Percentiles rank a stretch among this genome's conserved stretches.
These are phyloP conservation scores for Cercophora scortea DNA, from an alignment of 495 filamentous ascomycete genomes.

Conservation along the genomic window DNA sequence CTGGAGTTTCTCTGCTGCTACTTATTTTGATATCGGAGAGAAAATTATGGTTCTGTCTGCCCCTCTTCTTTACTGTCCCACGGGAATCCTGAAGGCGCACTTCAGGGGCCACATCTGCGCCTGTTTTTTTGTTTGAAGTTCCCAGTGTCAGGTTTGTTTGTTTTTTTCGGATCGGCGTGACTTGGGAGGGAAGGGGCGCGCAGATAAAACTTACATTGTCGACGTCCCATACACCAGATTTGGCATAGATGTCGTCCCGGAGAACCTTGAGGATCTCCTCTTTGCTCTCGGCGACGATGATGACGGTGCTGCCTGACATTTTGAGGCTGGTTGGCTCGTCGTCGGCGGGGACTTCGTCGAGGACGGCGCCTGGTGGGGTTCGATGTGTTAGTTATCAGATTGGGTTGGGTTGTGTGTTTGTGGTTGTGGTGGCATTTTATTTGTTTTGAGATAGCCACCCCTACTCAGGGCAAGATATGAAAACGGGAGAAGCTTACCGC, in stretches of 20 bases:
- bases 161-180: not conserved
- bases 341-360: constrained; percentile 57
- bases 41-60: not conserved
- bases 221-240: constrained; percentile 74
- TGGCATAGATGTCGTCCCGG: constrained; percentile 64
- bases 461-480: not conserved
- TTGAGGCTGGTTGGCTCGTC: constrained; percentile 49
- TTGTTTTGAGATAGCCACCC: not conserved
- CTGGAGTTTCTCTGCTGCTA: no score
- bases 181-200: no score
- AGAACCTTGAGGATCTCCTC: constrained; percentile 62
- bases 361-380: constrained; percentile 54
- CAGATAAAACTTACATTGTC: constrained; percentile 48
- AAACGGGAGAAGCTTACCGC: constrained; percentile 38
- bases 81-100: constrained; percentile 32
- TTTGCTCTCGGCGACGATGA: constrained; percentile 53
- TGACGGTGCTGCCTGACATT: constrained; percentile 63
- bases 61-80: constrained; percentile 3
- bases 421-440: not conserved
- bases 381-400: not conserved
- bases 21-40: no score
- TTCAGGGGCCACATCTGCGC: constrained; percentile 37
- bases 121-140: constrained; percentile 8
- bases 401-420: not conserved
- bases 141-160: not conserved